Evolutionary conservation across 805 yeast species (phyloP).

Genomic region (Schwanniomyces sp.): DNA sequence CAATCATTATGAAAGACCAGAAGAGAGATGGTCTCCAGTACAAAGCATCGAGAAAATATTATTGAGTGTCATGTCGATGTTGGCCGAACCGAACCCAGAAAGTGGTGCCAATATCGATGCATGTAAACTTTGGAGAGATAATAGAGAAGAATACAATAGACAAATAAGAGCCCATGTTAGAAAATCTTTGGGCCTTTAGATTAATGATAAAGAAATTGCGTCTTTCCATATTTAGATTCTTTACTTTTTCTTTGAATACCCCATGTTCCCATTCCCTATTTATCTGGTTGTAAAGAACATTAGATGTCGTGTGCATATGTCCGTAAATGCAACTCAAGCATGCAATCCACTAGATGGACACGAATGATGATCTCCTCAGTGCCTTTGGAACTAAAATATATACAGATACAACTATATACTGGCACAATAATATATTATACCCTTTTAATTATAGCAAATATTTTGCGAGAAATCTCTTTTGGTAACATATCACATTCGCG

Average conservation of each 20-base stretch:
- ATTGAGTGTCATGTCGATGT: conserved; percentile 90
- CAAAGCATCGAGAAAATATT: conserved; percentile 97
- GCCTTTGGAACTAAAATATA: background rate
- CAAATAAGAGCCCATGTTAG: conserved; percentile 68
- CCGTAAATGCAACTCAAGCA: background rate
- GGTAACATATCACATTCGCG: background rate
- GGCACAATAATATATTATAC: background rate
- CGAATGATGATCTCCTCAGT: background rate
- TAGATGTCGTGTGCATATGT: background rate
- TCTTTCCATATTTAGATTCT: background rate
- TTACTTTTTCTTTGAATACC: background rate
- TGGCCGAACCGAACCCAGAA: conserved; percentile 95
- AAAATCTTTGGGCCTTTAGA: conserved; percentile 67
- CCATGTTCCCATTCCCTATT: background rate
- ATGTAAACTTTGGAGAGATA: conserved; percentile 87
- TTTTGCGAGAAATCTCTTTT: background rate
- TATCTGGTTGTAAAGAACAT: background rate
- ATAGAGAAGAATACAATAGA: conserved; percentile 63
- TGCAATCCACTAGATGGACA: background rate
- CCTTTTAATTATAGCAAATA: too few relatives aligned
- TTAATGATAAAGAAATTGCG: background rate
- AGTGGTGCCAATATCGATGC: conserved; percentile 89
- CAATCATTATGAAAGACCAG: conserved; percentile 89
- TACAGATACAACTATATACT: background rate
- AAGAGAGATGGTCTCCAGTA: conserved; percentile 97